These are phyloP conservation scores for Mycosphaerella sp. DNA, from an alignment of 2,329 filamentous ascomycete genomes.

Conservation along the genomic window DNA sequence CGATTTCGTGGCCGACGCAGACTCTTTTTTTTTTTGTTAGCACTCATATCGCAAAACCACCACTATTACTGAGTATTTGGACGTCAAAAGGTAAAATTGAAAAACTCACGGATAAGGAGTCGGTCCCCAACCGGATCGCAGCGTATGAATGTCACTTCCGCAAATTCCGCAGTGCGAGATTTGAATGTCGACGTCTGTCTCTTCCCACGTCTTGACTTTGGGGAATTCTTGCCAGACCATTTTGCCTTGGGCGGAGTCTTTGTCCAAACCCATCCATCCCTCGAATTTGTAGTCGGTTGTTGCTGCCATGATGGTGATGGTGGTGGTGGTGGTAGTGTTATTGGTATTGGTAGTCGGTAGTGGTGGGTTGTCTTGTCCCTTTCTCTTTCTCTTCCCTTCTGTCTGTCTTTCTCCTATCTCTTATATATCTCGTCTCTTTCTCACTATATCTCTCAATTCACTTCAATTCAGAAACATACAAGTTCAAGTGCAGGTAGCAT, in stretches of 20 bases:
- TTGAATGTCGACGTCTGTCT: constrained; percentile 38
- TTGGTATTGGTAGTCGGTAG: too few species aligned
- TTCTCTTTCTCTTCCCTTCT: not conserved
- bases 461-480: too few species aligned
- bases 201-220: constrained; percentile 34
- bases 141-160: constrained; percentile 31
- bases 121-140: constrained; percentile 38
- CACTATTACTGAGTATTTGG: too few species aligned
- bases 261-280: constrained; percentile 52
- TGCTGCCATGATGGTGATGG: not conserved
- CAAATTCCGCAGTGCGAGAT: constrained; percentile 38
- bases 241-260: constrained; percentile 46
- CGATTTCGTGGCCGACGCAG: constrained; percentile 34
- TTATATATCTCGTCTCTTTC: too few species aligned
- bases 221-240: constrained; percentile 48
- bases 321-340: too few species aligned
- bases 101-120: constrained; percentile 34
- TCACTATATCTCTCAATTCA: too few species aligned
- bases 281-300: constrained; percentile 46
- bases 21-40: constrained; percentile 4
- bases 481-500: too few species aligned
- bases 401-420: too few species aligned
- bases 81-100: too few species aligned
- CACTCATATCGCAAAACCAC: too few species aligned
- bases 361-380: not conserved